Evolutionary conservation across 176 grass and related monocot species (phyloP).

Genomic region (Musa itinerans): DNA sequence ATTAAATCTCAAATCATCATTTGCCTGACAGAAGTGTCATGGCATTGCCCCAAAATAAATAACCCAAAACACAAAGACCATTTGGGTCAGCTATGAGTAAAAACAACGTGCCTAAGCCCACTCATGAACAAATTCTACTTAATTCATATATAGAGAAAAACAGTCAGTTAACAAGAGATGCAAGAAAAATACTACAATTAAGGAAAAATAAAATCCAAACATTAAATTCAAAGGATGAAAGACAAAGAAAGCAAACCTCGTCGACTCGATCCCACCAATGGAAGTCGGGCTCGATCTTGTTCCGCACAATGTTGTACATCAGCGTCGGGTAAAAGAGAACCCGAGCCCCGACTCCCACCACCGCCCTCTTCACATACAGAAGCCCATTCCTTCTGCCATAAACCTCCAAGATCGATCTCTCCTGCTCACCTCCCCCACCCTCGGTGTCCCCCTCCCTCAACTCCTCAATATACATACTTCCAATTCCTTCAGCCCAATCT

Average conservation of each 20-base stretch:
- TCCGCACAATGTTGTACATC: conserved; percentile 78
- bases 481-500: neutral
- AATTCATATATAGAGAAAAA: neutral
- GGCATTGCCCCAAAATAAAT: no score
- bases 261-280: conserved; percentile 97
- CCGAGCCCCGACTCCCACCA: conserved; percentile 70
- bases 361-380: conserved; percentile 57
- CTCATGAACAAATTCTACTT: no score
- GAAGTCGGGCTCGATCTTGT: conserved; percentile 63
- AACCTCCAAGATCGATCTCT: neutral
- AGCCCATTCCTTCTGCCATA: conserved; percentile 24
- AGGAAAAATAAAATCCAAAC: no score
- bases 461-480: conserved; percentile 67
- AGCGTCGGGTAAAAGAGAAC: conserved; percentile 95
- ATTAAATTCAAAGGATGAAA: neutral
- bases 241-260: conserved; percentile 33
- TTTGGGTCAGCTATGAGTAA: no score
- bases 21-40: no score
- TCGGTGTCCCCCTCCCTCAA: conserved; percentile 21
- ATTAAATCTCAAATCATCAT: no score
- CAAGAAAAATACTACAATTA: neutral
- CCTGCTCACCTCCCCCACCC: conserved; percentile 11
- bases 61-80: no score
- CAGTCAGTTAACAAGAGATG: neutral
- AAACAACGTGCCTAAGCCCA: no score